Conservation (phyloP, 768 basidiomycete genomes). For the Lanmaoa rubissima region DNA sequence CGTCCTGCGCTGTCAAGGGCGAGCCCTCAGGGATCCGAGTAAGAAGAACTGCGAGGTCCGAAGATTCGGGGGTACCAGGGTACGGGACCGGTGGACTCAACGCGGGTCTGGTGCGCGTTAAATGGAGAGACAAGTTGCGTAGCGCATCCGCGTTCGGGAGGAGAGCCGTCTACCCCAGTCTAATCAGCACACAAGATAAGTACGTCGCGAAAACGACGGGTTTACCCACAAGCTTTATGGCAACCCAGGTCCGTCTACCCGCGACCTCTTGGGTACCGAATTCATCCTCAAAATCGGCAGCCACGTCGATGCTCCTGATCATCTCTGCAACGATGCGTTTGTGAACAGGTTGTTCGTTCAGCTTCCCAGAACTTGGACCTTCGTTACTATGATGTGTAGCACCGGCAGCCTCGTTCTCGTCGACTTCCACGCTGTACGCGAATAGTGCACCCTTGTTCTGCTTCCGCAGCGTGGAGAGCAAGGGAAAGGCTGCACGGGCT, state of each 20-base stretch:
- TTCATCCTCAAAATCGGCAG: constrained; percentile 75
- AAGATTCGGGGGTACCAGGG: constrained; percentile 62
- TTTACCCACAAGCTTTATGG: constrained; percentile 70
- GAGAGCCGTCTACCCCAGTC: constrained; percentile 56
- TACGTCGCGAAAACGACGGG: not conserved
- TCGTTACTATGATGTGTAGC: not conserved
- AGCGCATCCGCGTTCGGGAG: constrained; percentile 62
- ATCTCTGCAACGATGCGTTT: constrained; percentile 74
- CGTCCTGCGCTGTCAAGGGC: constrained; percentile 51
- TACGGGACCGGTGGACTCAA: constrained; percentile 46
- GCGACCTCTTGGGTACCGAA: constrained; percentile 21
- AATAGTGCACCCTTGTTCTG: constrained; percentile 76
- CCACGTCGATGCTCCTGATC: constrained; percentile 70
- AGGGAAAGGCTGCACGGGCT: constrained; percentile 61
- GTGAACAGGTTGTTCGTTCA: constrained; percentile 39
- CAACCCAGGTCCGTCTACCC: constrained; percentile 74
- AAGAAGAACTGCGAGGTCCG: constrained; percentile 57
- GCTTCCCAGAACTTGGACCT: not conserved
- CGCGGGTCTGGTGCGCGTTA: constrained; percentile 43
- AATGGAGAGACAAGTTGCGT: constrained; percentile 57
- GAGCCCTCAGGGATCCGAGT: constrained; percentile 14
- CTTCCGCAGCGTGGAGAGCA: constrained; percentile 58
- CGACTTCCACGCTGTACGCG: constrained; percentile 84
- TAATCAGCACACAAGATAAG: not conserved
- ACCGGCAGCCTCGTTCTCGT: constrained; percentile 52